Evolutionary conservation across 305 asterid species (phyloP).

Genomic region (Withania somnifera): DNA sequence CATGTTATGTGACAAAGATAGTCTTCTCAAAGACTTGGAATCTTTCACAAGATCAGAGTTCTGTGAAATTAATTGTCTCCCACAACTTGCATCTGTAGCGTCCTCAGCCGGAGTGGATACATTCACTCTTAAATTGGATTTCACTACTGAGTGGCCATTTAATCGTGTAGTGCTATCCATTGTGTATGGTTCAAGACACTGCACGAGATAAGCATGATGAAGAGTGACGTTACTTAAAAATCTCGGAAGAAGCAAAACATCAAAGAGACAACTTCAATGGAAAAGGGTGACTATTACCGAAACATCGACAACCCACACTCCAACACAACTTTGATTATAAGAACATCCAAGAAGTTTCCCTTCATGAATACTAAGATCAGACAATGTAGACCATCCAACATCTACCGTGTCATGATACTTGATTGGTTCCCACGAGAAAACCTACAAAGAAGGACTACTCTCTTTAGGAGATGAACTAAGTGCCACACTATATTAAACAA

Average conservation of each 20-base stretch:
- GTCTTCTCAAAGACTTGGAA: conserved; percentile 53
- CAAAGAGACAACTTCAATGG: conserved; percentile 4
- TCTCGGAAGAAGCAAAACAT: conserved; percentile 9
- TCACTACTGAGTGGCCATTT: conserved; percentile 50
- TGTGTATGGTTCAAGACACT: conserved; percentile 93
- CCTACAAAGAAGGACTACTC: conserved; percentile 31
- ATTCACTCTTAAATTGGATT: conserved; percentile 51
- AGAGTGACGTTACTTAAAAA: conserved; percentile 14
- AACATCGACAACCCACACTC: conserved; percentile 90
- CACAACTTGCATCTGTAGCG: conserved; percentile 42
- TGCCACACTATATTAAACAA: not conserved
- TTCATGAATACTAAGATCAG: conserved; percentile 82
- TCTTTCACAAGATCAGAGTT: conserved; percentile 71
- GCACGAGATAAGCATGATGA: conserved; percentile 22
- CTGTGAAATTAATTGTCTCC: conserved; percentile 71
- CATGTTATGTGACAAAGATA: conserved; percentile 55
- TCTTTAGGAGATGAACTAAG: conserved; percentile 1
- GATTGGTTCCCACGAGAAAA: conserved; percentile 97
- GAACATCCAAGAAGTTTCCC: conserved; percentile 94
- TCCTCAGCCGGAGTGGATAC: conserved; percentile 50
- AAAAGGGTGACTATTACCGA: conserved; percentile 38
- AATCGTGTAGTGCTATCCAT: conserved; percentile 39
- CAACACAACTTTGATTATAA: conserved; percentile 79
- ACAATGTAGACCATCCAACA: conserved; percentile 95
- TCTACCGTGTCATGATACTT: conserved; percentile 85